Conservation (phyloP, 2,329 filamentous ascomycete species). For the Hypoxylon sp. region DNA sequence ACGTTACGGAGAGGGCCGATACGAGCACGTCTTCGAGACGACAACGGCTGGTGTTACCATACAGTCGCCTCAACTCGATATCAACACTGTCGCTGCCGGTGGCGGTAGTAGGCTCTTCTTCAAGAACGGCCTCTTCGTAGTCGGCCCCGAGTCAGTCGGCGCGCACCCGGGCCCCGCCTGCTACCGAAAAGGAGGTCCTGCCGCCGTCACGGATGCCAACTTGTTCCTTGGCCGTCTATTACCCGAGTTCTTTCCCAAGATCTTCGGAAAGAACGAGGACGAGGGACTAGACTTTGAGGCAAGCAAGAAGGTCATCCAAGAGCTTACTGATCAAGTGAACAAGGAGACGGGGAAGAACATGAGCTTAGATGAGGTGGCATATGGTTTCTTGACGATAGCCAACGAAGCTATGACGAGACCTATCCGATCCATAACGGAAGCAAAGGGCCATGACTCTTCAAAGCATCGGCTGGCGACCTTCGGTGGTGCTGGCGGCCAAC, state of each 20-base stretch:
- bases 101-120: slow-evolving; percentile 87
- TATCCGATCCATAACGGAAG: slow-evolving; percentile 89
- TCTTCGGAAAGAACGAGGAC: slow-evolving; percentile 90
- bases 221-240: slow-evolving; percentile 83
- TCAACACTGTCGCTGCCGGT: slow-evolving; percentile 93
- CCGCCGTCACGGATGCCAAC: slow-evolving; percentile 95
- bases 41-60: slow-evolving; percentile 95
- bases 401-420: slow-evolving; percentile 93
- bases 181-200: slow-evolving; percentile 86
- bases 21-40: slow-evolving; percentile 94
- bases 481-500: slow-evolving; percentile 89
- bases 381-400: slow-evolving; percentile 87
- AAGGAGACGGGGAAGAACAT: slow-evolving; percentile 75
- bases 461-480: slow-evolving; percentile 92
- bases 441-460: slow-evolving; percentile 89
- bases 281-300: slow-evolving; percentile 79
- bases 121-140: slow-evolving; percentile 87
- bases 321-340: slow-evolving; percentile 81
- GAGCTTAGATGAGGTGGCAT: slow-evolving; percentile 83
- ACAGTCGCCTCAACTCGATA: slow-evolving; percentile 89
- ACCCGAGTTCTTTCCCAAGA: slow-evolving; percentile 93
- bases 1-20: slow-evolving; percentile 82
- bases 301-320: slow-evolving; percentile 76
- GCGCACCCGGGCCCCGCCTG: slow-evolving; percentile 91
- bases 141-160: slow-evolving; percentile 87